Percentiles rank a stretch among this genome's conserved stretches.
Evolutionary conservation across 2,329 filamentous ascomycete species (phyloP).

Genomic region (Ceratocystis harringtonii): DNA sequence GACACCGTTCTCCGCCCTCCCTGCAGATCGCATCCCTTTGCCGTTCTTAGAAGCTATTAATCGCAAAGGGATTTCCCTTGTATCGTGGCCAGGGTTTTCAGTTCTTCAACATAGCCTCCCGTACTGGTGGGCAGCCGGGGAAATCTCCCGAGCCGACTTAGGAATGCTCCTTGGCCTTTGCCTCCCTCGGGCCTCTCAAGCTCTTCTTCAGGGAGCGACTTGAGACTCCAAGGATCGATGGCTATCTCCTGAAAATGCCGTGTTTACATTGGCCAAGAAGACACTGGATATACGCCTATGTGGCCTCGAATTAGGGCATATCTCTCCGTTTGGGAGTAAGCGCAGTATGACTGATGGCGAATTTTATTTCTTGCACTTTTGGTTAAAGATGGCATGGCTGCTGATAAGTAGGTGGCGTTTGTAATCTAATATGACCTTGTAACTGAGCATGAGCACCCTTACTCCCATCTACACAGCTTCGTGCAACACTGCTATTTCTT

Average conservation of each 20-base stretch:
- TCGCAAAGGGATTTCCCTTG: not conserved
- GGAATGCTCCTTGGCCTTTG: not conserved
- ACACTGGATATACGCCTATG: too few species aligned
- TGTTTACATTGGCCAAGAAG: not conserved
- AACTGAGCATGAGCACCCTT: too few species aligned
- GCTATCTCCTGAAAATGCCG: not conserved
- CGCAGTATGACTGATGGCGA: not conserved
- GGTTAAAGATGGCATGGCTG: too few species aligned
- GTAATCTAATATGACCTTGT: too few species aligned
- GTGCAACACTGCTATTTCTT: too few species aligned
- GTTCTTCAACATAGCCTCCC: not conserved
- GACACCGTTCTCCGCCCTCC: not conserved
- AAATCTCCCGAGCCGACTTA: not conserved
- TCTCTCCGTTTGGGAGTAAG: too few species aligned
- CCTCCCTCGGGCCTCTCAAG: not conserved
- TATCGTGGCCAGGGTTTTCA: too few species aligned
- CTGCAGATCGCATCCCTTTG: not conserved
- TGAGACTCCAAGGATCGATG: not conserved
- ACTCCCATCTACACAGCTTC: too few species aligned
- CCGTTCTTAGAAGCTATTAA: not conserved
- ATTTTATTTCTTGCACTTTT: not conserved
- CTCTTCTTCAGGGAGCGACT: not conserved
- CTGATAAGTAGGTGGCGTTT: too few species aligned
- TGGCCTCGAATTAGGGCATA: too few species aligned
- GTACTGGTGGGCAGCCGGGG: not conserved